Conservation (phyloP, 371 early-diverging fungal species). For the Mortierella sp. region DNA sequence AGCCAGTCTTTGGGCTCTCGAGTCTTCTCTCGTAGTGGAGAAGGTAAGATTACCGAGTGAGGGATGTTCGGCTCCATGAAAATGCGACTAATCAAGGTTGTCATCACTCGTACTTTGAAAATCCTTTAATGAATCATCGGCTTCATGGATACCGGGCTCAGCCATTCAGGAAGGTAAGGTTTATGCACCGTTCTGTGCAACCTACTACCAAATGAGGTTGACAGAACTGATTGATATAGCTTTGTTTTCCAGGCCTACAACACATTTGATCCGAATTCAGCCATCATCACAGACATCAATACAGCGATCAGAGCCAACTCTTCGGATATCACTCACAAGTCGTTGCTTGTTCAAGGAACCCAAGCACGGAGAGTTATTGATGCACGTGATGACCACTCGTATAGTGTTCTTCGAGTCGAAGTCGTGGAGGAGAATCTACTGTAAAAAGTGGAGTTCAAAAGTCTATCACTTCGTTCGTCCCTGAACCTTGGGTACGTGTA, state of each 20-base stretch:
- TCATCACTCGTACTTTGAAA: too few relatives aligned
- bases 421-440: slow-evolving; percentile 23
- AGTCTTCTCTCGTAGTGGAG: too few relatives aligned
- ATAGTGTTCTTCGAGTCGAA: slow-evolving; percentile 47
- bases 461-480: slow-evolving; percentile 35
- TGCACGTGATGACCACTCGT: slow-evolving; percentile 37
- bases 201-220: background rate
- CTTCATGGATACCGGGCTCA: too few relatives aligned
- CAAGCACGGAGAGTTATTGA: slow-evolving; percentile 20
- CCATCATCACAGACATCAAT: slow-evolving; percentile 3
- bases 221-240: background rate
- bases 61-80: too few relatives aligned
- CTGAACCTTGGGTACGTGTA: slow-evolving; percentile 48
- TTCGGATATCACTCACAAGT: slow-evolving; percentile 1
- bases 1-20: too few relatives aligned
- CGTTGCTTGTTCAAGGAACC: slow-evolving; percentile 6
- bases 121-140: too few relatives aligned
- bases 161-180: too few relatives aligned
- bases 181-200: too few relatives aligned
- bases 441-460: background rate
- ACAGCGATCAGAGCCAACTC: background rate
- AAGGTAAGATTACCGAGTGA: too few relatives aligned
- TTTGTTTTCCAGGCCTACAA: slow-evolving; percentile 23
- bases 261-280: slow-evolving; percentile 6
- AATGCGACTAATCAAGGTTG: too few relatives aligned